These are phyloP conservation scores for Rostrohypoxylon terebratum DNA, from an alignment of 495 filamentous ascomycete species.

Conservation along the genomic window DNA sequence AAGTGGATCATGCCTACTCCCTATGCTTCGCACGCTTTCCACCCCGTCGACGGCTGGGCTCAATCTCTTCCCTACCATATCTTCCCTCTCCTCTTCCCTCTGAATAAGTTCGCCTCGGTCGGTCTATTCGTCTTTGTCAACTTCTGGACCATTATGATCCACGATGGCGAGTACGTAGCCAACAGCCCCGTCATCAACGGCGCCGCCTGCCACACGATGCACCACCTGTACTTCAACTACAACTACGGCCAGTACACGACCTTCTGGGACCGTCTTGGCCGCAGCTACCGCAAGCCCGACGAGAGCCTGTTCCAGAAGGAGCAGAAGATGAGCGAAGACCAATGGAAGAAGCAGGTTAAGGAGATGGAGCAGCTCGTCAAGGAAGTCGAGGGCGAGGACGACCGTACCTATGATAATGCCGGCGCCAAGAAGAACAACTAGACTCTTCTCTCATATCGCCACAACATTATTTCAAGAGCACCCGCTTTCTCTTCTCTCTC, in stretches of 20 bases:
- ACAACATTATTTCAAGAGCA: background rate
- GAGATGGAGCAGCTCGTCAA: slow-evolving; percentile 89
- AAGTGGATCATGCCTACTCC: slow-evolving; percentile 99
- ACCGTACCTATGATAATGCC: slow-evolving; percentile 70
- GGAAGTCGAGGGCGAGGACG: slow-evolving; percentile 89
- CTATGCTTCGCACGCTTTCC: slow-evolving; percentile 92
- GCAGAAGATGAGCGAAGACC: slow-evolving; percentile 83
- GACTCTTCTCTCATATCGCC: background rate
- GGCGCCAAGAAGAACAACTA: slow-evolving; percentile 63
- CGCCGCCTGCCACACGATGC: slow-evolving; percentile 95
- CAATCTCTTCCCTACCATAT: slow-evolving; percentile 94
- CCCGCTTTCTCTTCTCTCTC: background rate
- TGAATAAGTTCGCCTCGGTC: slow-evolving; percentile 91
- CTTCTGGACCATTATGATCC: slow-evolving; percentile 97
- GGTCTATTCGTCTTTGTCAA: slow-evolving; percentile 92
- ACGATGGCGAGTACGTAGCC: slow-evolving; percentile 95
- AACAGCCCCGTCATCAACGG: slow-evolving; percentile 92
- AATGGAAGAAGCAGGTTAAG: slow-evolving; percentile 82
- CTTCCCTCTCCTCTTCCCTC: slow-evolving; percentile 92
- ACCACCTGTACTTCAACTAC: slow-evolving; percentile 98
- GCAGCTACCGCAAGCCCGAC: slow-evolving; percentile 90
- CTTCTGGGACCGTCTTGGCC: slow-evolving; percentile 90
- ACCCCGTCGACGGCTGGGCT: slow-evolving; percentile 92
- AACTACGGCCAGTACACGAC: slow-evolving; percentile 99
- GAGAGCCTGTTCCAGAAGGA: slow-evolving; percentile 87